These are phyloP conservation scores for Petrea volubilis DNA, from an alignment of 257 asterid genomes.

Conservation along the genomic window DNA sequence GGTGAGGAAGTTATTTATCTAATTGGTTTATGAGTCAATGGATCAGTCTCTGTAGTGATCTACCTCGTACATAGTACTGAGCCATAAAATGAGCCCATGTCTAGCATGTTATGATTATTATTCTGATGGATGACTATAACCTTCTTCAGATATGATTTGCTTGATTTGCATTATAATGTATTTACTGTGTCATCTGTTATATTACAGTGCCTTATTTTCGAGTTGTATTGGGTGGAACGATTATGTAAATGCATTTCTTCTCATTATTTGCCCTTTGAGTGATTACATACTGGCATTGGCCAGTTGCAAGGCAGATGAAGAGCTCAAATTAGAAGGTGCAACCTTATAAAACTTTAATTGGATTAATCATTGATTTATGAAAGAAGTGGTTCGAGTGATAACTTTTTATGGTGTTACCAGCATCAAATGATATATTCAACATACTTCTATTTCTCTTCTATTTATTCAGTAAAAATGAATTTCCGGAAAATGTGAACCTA, in stretches of 20 bases:
- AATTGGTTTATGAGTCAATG: background rate
- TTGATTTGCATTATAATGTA: too few relatives aligned
- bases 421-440: background rate
- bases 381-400: background rate
- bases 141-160: background rate
- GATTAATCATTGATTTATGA: background rate
- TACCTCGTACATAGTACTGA: background rate
- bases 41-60: background rate
- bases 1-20: background rate
- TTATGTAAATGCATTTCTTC: background rate
- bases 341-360: too few relatives aligned
- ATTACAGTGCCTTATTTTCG: background rate
- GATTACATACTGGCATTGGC: background rate
- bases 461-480: background rate
- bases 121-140: background rate
- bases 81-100: background rate
- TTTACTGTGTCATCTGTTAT: background rate
- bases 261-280: background rate
- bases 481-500: background rate
- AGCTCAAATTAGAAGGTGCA: background rate
- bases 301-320: background rate
- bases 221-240: background rate
- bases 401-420: background rate
- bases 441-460: background rate
- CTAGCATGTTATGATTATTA: background rate